phyloP scores from a whole-genome alignment of 176 grass and related monocot species.

The Bolboschoenus planiculmis region DNA sequence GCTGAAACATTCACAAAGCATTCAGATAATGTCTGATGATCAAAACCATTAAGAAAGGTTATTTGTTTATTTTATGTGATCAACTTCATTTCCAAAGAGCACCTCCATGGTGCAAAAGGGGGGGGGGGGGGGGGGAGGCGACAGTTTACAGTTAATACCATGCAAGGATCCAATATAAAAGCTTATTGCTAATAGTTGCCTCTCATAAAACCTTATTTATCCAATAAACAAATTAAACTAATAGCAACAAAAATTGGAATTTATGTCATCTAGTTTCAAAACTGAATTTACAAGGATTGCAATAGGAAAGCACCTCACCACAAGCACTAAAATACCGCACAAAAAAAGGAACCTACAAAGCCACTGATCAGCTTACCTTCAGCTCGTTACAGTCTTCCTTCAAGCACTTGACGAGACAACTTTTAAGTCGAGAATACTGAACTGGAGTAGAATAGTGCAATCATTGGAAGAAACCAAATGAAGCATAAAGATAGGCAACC shows the following conservation, averaged over 20 bases:
- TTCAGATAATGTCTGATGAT: neutral
- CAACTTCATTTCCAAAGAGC: neutral
- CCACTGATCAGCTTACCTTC: neutral
- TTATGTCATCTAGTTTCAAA: neutral
- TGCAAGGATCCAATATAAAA: neutral
- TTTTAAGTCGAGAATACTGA: neutral
- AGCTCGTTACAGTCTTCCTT: neutral
- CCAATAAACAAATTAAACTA: neutral
- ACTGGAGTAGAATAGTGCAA: conserved; percentile 1
- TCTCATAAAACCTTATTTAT: neutral
- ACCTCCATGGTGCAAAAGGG: too few species aligned
- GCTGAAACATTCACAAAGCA: neutral
- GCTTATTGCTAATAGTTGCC: neutral
- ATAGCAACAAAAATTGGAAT: neutral
- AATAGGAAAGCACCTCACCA: neutral
- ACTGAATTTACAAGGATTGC: conserved; percentile 13
- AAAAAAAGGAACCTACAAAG: neutral
- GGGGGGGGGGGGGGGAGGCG: too few species aligned
- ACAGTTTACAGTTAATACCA: neutral
- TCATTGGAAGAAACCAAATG: neutral
- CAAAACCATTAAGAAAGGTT: neutral
- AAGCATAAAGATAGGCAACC: neutral
- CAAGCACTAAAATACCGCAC: neutral
- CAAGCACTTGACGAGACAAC: neutral
- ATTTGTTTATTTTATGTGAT: neutral